Base-by-base conservation (phyloP, 768 basidiomycete species). In the Mycena sanguinolenta region DNA sequence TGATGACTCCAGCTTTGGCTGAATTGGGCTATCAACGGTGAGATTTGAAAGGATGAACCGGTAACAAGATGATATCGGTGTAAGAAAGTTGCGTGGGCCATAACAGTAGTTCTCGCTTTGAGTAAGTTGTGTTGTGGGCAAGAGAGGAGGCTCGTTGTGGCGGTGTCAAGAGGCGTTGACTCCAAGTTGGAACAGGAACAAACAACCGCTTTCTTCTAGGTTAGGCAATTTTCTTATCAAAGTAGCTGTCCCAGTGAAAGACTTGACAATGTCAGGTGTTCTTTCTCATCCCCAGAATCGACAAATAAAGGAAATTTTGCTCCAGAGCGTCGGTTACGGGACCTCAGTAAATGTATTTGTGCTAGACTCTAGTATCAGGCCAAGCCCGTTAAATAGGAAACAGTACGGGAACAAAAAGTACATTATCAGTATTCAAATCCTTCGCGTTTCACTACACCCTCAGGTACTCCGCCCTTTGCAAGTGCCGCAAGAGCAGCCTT, bases 371-470 rank as follows among this genome's bases (percentile, higher is more conserved):
- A n/a, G n/a, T n/a, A n/a, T n/a, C n/a, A n/a, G n/a, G n/a, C n/a
- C n/a, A n/a, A n/a, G 32, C 4, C 10, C 34, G 19, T 52, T 21
- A 9, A 27, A 25, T 30, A 27, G 39, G 17, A 42, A 38, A 58
- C 13, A 16, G n/a, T n/a, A 23, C 3, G 34, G 17, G 23, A 23
- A 38, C 21, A n/a, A 23, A n/a, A 54, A 5, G 17, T 57, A 55
- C 0, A 49, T 66, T 42, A 9, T 75, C 30, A 88, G 70, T 88
- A 88, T 10, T 73, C 78, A 75, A 87, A 90, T 6, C 80, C 82
- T 72, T 86, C 86, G 34, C 77, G 75, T 23, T 63, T 79, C 25
- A 89, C 77, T 0, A 67, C 72, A 42, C 70, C 75, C 17, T 76
- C 69, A 21, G 81, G 76, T 13, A 85, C 74, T 4, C 86, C 86